phyloP scores from a whole-genome alignment of 1,139 yeast genomes.

The Pichia sp. region DNA sequence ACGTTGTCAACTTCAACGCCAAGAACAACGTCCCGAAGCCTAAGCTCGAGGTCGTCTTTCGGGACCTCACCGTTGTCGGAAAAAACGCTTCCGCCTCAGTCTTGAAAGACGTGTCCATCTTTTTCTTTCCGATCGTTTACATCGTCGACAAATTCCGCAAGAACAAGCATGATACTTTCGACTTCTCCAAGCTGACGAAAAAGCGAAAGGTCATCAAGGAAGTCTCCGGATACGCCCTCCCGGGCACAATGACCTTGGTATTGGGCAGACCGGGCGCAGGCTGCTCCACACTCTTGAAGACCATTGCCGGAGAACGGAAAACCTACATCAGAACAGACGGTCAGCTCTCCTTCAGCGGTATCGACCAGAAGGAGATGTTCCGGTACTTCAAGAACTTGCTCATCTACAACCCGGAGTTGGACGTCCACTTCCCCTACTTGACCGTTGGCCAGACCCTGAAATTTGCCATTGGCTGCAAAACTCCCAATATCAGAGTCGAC shows the following conservation, averaged over 20 bases:
- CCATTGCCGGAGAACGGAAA: slow-evolving; percentile 33
- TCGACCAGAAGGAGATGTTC: slow-evolving; percentile 62
- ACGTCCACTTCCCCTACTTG: slow-evolving; percentile 42
- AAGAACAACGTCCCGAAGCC: slow-evolving; percentile 45
- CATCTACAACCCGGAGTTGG: slow-evolving; percentile 42
- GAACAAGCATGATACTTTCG: slow-evolving; percentile 12
- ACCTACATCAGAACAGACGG: slow-evolving; percentile 27
- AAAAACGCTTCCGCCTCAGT: slow-evolving; percentile 44
- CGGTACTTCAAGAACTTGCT: slow-evolving; percentile 37
- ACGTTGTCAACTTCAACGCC: slow-evolving; percentile 30
- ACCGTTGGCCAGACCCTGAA: slow-evolving; percentile 42
- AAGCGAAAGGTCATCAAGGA: slow-evolving; percentile 38
- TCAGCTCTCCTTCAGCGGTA: slow-evolving; percentile 43
- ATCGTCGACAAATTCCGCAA: slow-evolving; percentile 1
- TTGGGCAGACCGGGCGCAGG: slow-evolving; percentile 57
- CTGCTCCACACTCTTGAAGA: slow-evolving; percentile 44
- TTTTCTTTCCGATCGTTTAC: slow-evolving; percentile 44
- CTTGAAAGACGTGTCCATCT: slow-evolving; percentile 45
- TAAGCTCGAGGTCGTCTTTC: slow-evolving; percentile 44
- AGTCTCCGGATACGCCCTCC: slow-evolving; percentile 40
- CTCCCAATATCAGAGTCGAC: slow-evolving; percentile 39
- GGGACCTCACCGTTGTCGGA: slow-evolving; percentile 46
- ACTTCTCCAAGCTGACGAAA: slow-evolving; percentile 24
- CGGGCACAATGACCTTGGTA: slow-evolving; percentile 52
- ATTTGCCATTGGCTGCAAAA: slow-evolving; percentile 41